Evolutionary conservation across 306 rosid species (phyloP), one percentile per base, ranked within the genome.

Genomic region (Mimosa bimucronata): DNA sequence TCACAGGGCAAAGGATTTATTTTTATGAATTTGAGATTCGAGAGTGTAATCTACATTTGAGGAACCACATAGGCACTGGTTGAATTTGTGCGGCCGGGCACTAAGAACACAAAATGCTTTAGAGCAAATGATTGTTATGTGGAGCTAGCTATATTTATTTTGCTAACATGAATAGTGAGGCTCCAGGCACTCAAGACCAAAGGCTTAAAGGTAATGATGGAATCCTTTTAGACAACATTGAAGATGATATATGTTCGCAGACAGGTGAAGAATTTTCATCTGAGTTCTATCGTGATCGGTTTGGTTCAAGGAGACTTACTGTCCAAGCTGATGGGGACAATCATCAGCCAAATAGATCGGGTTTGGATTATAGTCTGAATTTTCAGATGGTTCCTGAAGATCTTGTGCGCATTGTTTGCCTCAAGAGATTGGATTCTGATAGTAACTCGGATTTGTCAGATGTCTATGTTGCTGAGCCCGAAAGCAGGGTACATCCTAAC

Each of bases 261-360:
- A 96, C 99, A 0, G 99, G 98, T 28, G 98, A 93, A 88, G 99
- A 91, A 84, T 96, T 96, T 83, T 88, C 99, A 19, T 52, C 90
- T 0, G 89, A 93, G 64, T 96, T 96, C 85, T 65, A 89, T 74
- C 90, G 89, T 25, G 99, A 92, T 45, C 94, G 92, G 71, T 80
- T 79, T 73, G 86, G 85, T 61, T 62, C 81, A 62, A 86, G 97
- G 81, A 86, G 93, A 83, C 52, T 90, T 31, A 86, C 89, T 3
- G 75, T 79, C 71, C 64, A 72, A 66, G 70, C 81, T 29, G 90
- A 89, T 52, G 80, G 19, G 60, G 90, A 86, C 79, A 91, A 85
- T 31, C 77, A 5, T 13, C 85, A 79, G 76, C 84, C 87, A 60
- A 88, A 73, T 83, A 79, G 79, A 68, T 46, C 71, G 48, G 89